Evolutionary conservation across 306 rosid species (phyloP), one percentile per base, ranked within the genome.

Genomic region (Pyrus betulifolia): DNA sequence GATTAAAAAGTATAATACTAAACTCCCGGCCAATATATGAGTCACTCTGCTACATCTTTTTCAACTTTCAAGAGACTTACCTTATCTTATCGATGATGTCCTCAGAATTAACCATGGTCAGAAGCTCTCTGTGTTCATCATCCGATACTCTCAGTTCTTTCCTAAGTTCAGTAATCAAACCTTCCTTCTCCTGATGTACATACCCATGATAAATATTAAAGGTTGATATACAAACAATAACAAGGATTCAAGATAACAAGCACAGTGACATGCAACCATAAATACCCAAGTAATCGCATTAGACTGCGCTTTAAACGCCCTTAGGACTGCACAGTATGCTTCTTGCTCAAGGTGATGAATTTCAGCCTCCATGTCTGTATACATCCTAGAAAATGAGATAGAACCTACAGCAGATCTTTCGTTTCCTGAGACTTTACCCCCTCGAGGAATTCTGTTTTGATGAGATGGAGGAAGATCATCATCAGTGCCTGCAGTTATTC

Each of bases 71-170:
- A 74, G 68, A 57, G 18, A 58, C 75, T 25, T 78, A 91, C 99
- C 99, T 85, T 82, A 96, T 89, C 77, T 88, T 82, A 78, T 82
- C 82, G 61, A 88, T 93, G 79, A 91, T 90, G 58, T 96, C 99
- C 73, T 96, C 99, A 6, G 90, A 82, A 79, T 96, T 93, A 74
- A 93, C 99, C 88, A 87, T 85, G 13, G 88, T 78, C 55, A 96
- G 91, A 79, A 96, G 93, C 58, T 91, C 96, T 82, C 99, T 84
- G 82, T 96, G 99, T 79, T 91, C 98, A 65, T 96, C 98, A 78
- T 96, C 95, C 49, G 99, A 96, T 83, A 96, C 96, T 87, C 98
- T 96, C 85, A 96, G 84, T 83, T 96, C 98, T 85, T 93, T 96
- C 86, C 99, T 89, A 40, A 96, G 97, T 82, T 93, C 99, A 8